Evolutionary conservation across 371 early-diverging fungal genomes (phyloP).

Genomic region (Rhizopus delemar): DNA sequence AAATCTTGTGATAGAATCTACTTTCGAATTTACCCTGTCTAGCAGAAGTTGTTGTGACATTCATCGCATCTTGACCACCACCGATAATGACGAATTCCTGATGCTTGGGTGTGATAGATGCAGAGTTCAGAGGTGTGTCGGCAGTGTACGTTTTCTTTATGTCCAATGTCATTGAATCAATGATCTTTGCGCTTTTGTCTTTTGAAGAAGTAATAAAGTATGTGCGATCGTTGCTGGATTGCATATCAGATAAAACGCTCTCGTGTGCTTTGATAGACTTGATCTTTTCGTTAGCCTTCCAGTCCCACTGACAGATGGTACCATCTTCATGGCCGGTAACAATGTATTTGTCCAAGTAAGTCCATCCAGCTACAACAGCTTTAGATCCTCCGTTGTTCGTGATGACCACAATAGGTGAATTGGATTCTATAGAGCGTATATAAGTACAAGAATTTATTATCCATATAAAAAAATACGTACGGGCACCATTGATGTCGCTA

Average conservation of each 20-base stretch:
- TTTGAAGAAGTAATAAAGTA: conserved; percentile 97
- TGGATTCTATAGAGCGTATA: conserved; percentile 51
- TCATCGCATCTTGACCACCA: conserved; percentile 83
- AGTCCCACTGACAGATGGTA: conserved; percentile 84
- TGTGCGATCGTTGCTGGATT: conserved; percentile 89
- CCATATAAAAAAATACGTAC: conserved; percentile 10
- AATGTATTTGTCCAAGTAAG: conserved; percentile 86
- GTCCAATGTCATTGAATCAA: conserved; percentile 84
- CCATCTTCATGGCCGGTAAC: conserved; percentile 94
- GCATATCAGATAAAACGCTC: conserved; percentile 88
- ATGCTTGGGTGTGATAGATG: conserved; percentile 85
- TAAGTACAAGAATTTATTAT: background rate
- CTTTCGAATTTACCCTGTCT: conserved; percentile 98
- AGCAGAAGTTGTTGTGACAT: conserved; percentile 95
- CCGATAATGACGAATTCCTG: conserved; percentile 82
- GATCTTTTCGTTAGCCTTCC: conserved; percentile 71
- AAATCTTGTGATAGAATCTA: conserved; percentile 97
- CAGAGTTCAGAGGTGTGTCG: conserved; percentile 97
- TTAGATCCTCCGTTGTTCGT: conserved; percentile 74
- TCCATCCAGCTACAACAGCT: conserved; percentile 94
- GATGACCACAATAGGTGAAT: conserved; percentile 71
- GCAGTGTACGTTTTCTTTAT: conserved; percentile 85
- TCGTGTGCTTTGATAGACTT: conserved; percentile 71
- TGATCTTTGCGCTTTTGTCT: conserved; percentile 93
- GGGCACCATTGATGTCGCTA: conserved; percentile 53